phyloP scores from a whole-genome alignment of 176 grass and related monocot genomes.

The Saccharum spontaneum region DNA sequence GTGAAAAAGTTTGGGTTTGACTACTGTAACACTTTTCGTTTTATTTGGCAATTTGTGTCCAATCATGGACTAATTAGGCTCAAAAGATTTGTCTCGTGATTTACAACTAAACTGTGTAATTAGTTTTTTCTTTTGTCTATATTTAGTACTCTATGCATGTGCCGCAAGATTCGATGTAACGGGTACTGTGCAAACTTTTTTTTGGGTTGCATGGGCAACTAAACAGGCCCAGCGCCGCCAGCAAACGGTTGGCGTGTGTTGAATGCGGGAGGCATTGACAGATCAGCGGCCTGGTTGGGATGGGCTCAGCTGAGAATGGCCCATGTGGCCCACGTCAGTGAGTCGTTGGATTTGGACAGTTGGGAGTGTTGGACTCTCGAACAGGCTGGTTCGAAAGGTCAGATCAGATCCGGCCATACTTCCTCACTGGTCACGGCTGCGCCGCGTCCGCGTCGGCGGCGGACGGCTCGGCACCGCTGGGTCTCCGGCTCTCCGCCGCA shows the following conservation, averaged over 20 bases:
- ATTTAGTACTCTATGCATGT: too few relatives aligned
- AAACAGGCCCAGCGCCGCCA: not conserved
- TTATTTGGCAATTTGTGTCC: too few relatives aligned
- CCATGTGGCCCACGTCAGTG: constrained; percentile 7
- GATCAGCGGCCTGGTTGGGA: not conserved
- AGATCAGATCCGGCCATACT: not conserved
- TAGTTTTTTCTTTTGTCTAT: too few relatives aligned
- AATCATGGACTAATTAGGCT: too few relatives aligned
- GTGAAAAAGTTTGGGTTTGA: too few relatives aligned
- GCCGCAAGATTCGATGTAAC: too few relatives aligned
- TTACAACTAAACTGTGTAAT: too few relatives aligned
- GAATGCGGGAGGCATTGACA: constrained; percentile 3
- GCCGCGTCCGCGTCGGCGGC: not conserved
- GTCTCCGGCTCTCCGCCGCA: not conserved
- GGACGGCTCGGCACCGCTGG: not conserved
- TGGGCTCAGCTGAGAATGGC: constrained; percentile 4
- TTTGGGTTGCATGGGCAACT: too few relatives aligned
- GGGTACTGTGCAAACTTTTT: too few relatives aligned
- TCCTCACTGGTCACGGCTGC: not conserved
- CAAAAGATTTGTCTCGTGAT: too few relatives aligned
- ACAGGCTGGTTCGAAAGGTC: not conserved
- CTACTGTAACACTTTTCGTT: too few relatives aligned
- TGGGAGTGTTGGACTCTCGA: too few relatives aligned
- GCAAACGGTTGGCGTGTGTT: not conserved
- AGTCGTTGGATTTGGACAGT: not conserved